phyloP scores from a whole-genome alignment of 129 eudicot genomes.

The Erigeron canadensis region DNA sequence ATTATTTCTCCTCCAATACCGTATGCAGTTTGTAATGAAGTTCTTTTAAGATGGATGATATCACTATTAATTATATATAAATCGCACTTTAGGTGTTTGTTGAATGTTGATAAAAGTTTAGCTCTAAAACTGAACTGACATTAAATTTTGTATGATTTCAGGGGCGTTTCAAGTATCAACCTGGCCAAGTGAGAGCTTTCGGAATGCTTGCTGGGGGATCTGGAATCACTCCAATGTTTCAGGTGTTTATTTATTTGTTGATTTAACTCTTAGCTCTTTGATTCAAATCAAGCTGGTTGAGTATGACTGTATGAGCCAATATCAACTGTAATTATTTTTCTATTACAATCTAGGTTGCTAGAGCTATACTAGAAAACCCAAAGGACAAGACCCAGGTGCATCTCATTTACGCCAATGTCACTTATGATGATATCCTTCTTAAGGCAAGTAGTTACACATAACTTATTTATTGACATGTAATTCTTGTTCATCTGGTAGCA shows the following conservation, averaged over 20 bases:
- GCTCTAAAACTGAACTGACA: background rate
- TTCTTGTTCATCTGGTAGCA: background rate
- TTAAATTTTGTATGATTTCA: constrained; percentile 12
- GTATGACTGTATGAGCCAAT: constrained; percentile 18
- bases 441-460: constrained; percentile 44
- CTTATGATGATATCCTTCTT: constrained; percentile 78
- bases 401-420: constrained; percentile 90
- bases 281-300: constrained; percentile 11
- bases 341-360: constrained; percentile 54
- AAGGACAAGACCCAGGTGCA: constrained; percentile 78
- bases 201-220: constrained; percentile 99
- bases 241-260: constrained; percentile 42
- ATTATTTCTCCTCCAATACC: background rate
- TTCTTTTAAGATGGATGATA: background rate
- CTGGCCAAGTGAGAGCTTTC: constrained; percentile 83
- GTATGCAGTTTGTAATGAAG: background rate
- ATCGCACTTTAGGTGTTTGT: too few species aligned
- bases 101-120: too few species aligned
- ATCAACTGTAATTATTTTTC: background rate
- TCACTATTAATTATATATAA: too few species aligned
- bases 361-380: constrained; percentile 93
- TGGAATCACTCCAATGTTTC: constrained; percentile 98
- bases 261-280: background rate
- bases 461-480: background rate
- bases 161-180: constrained; percentile 89